Base-by-base conservation (phyloP, 768 basidiomycete species). In the Leccinum arenicola region DNA sequence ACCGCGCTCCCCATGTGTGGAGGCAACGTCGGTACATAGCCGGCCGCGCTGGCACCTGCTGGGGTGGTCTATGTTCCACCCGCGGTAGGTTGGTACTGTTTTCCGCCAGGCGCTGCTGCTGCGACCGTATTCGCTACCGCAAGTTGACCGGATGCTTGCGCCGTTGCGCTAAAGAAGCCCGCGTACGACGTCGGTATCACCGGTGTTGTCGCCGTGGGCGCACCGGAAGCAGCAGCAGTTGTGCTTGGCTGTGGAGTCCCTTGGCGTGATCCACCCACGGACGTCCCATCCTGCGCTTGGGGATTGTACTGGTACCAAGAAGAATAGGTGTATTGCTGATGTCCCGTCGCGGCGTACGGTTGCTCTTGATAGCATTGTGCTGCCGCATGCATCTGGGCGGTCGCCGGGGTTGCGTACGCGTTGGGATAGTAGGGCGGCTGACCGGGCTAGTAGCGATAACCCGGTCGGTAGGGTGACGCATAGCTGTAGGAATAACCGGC, bases 81-180 rank as follows among this genome's bases (percentile, higher is more conserved):
- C 2, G 66, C 57, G 2, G 60, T n/a, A 12, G 74, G 68, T 19
- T 72, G 66, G 57, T 71, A 74, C n/a, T 73, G 52, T 47, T 77
- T 76, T 45, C 57, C 68, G 6, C 58, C 62, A 0, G 70, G 56
- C 47, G 61, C 64, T 23, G 68, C 56, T 45, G 67, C 63, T 23
- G 80, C 63, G 25, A 82, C 81, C 1, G 83, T 84, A 50, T 84
- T 84, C 10, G 82, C 83, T 6, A 84, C 83, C 3, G 80, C 83
- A 5, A 83, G 80, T 55, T 81, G 77, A 27, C 71, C 73, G 25
- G 70, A 63, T 27, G 70, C 36, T 31, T 76, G 74, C 56, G 70
- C 58, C 45, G 62, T 47, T 6, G 63, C 57, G 50, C 67, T 73
- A 60, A 78, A 82, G 56, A 79, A 81, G 29, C 76, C 68, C 0